Evolutionary conservation across 371 early-diverging fungal species (phyloP), one percentile per base, ranked within the genome.

Genomic region (Capillidium heterosporum): DNA sequence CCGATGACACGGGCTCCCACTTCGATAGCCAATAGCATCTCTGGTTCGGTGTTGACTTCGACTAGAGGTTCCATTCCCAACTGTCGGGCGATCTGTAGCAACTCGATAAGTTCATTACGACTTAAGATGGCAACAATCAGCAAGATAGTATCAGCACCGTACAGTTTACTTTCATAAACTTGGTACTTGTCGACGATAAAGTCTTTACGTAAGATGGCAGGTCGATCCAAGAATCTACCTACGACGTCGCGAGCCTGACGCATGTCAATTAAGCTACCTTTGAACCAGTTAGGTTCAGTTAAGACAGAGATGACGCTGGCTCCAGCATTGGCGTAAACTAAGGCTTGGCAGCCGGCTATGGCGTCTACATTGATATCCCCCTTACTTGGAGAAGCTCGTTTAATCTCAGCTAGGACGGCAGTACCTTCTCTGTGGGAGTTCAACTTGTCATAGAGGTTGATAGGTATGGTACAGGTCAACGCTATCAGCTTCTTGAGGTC

Each of bases 241-340:
- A 96, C 51, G 1, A 82, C 84, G 32, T 67, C 69, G 15, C 93
- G 81, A 17, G 84, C 91, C 42, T 81, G 78, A 28, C 81, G 81
- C 81, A 97, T 73, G 60, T 97, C 95, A 55, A 84, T 80, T 29
- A 95, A 62, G 15, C 77, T 70, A 32, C 98, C 97, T 67, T 89
- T 88, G 77, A 97, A 97, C 95, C 95, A 97, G 48, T 77, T 89
- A 39, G 93, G 91, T 70, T 97, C 98, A 0, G 98, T 97, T 68
- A 97, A 68, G 5, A 97, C 95, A 27, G 91, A 91, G 59, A 97
- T 92, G 1, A 81, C 91, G 17, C 87, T 74, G 0, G 95, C 95
- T 27, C 94, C 92, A 0, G 85, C 90, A 11, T 71, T 67, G 0
- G 93, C 91, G 59, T 97, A 97, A 32, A 66, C 66, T 19, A 88